Evolutionary conservation across 306 rosid genomes (phyloP).

Genomic region (Cucurbita pepo): DNA sequence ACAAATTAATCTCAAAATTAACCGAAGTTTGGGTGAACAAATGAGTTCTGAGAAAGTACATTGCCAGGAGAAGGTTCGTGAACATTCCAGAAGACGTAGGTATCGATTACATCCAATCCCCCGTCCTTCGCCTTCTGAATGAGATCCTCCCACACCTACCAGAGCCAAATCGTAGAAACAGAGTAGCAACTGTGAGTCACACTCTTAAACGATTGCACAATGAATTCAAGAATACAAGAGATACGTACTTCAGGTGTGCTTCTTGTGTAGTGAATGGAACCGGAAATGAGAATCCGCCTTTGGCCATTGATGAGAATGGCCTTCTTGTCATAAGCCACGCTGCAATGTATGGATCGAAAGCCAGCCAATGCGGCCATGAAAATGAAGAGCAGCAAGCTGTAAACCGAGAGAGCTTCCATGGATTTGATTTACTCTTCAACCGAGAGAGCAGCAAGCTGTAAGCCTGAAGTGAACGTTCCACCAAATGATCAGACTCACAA

Average conservation of each 20-base stretch:
- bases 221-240: neutral
- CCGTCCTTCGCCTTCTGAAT: slow-evolving; percentile 81
- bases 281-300: slow-evolving; percentile 74
- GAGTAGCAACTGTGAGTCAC: neutral
- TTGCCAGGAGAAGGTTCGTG: slow-evolving; percentile 92
- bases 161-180: slow-evolving; percentile 21
- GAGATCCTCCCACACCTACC: slow-evolving; percentile 98
- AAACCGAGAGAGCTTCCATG: slow-evolving; percentile 46
- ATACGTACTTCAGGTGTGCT: slow-evolving; percentile 65
- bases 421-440: neutral
- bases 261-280: slow-evolving; percentile 96
- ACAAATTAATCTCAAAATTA: neutral
- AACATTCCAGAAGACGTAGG: slow-evolving; percentile 89
- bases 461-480: slow-evolving; percentile 3
- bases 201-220: neutral
- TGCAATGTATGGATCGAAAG: slow-evolving; percentile 33
- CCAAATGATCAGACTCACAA: neutral
- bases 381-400: slow-evolving; percentile 26
- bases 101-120: slow-evolving; percentile 80
- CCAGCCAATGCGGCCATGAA: slow-evolving; percentile 23
- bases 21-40: slow-evolving; percentile 5
- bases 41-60: slow-evolving; percentile 35
- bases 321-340: slow-evolving; percentile 64
- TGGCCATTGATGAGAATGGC: slow-evolving; percentile 76
- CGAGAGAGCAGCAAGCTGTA: neutral